Conservation (phyloP, 1,139 yeast genomes). For the Taiozyma sp. region DNA sequence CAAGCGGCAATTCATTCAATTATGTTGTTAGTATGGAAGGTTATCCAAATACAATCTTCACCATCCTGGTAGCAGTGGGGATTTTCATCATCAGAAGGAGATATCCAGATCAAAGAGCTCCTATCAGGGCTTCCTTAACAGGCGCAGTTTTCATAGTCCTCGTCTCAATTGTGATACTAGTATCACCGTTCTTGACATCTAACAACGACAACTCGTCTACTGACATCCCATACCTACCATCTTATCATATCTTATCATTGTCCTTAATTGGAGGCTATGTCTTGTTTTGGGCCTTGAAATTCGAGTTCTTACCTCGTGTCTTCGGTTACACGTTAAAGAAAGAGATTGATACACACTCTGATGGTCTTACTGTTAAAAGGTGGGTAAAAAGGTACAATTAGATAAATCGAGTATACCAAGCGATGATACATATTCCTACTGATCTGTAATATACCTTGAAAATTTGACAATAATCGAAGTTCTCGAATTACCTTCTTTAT, state of each 20-base stretch:
- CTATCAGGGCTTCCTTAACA: slow-evolving; percentile 41
- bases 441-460: not conserved
- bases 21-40: slow-evolving; percentile 57
- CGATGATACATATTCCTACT: not conserved
- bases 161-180: slow-evolving; percentile 36
- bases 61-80: slow-evolving; percentile 47
- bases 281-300: slow-evolving; percentile 46
- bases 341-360: slow-evolving; percentile 38
- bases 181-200: slow-evolving; percentile 43
- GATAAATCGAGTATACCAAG: not conserved
- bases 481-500: not conserved
- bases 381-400: slow-evolving; percentile 38
- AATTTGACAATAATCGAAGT: not conserved
- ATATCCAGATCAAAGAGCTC: slow-evolving; percentile 43
- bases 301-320: slow-evolving; percentile 39
- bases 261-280: slow-evolving; percentile 33
- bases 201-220: slow-evolving; percentile 38
- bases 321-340: slow-evolving; percentile 39
- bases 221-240: slow-evolving; percentile 35
- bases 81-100: slow-evolving; percentile 43
- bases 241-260: slow-evolving; percentile 42
- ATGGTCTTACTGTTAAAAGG: slow-evolving; percentile 50
- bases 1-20: slow-evolving; percentile 50
- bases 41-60: slow-evolving; percentile 47
- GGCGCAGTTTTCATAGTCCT: slow-evolving; percentile 42